Percentiles rank a stretch among this genome's conserved stretches.
phyloP scores from a whole-genome alignment of 495 filamentous ascomycete species.

The Thermochaetoides thermophila region DNA sequence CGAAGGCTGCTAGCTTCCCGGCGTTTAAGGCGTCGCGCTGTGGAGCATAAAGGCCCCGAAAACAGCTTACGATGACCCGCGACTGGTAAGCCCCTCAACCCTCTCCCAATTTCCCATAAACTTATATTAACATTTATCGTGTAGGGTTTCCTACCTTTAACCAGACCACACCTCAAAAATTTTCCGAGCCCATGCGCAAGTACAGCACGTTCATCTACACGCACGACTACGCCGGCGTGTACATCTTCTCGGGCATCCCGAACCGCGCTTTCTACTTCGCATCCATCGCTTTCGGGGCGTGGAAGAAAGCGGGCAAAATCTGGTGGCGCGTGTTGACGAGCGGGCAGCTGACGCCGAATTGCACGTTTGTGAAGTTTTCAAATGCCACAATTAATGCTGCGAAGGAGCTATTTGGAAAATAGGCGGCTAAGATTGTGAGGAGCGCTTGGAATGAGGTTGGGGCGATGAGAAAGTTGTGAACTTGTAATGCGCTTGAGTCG shows the following conservation, averaged over 20 bases:
- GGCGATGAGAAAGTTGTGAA: neutral
- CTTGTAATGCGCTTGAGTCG: too few relatives aligned
- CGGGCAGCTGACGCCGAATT: too few relatives aligned
- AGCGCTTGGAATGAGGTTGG: conserved; percentile 24
- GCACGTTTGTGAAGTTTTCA: conserved; percentile 26
- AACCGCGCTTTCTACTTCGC: conserved; percentile 34
- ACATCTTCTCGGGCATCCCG: conserved; percentile 3
- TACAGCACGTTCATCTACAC: conserved; percentile 34
- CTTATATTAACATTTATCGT: too few relatives aligned
- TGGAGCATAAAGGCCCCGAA: too few relatives aligned
- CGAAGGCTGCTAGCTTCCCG: conserved; percentile 27
- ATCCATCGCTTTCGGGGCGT: conserved; percentile 29
- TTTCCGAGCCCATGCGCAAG: too few relatives aligned
- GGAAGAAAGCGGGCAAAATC: conserved; percentile 36
- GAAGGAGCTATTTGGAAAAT: conserved; percentile 19
- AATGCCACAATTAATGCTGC: conserved; percentile 24
- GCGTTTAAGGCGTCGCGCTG: too few relatives aligned
- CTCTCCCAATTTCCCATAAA: too few relatives aligned
- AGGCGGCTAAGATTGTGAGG: conserved; percentile 18
- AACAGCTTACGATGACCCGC: too few relatives aligned
- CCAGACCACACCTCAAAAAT: too few relatives aligned
- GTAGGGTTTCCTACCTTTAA: too few relatives aligned
- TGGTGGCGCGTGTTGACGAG: too few relatives aligned
- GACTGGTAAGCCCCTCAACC: too few relatives aligned
- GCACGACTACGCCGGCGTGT: conserved; percentile 3